Evolutionary conservation across 2,329 filamentous ascomycete genomes (phyloP), one percentile per base, ranked within the genome.

Genomic region (Aspergillus vadensis): DNA sequence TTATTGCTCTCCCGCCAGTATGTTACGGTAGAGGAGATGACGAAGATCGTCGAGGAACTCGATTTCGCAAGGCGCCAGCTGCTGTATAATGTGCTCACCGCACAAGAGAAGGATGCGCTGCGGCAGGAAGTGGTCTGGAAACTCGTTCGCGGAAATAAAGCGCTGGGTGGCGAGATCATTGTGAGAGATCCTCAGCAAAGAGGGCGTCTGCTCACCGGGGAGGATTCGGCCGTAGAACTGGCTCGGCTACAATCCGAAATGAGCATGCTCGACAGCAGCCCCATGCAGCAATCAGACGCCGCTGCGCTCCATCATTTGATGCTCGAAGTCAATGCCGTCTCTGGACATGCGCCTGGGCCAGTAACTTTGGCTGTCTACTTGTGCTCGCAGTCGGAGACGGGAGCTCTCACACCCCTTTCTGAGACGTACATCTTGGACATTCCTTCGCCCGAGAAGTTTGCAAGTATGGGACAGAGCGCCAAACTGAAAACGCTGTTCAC

Each of bases 91-190:
- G 92, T 99, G 9, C 85, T 99, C 59, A 99, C 96, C 0, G 85
- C 86, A 23, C 88, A 91, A 74, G 95, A 99, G 78, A 88, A 96
- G 70, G 82, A 86, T n/a, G 81, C 80, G 39, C 80, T 98, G 62
- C 88, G 95, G 61, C 91, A 97, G 74, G 89, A 90, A 74, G 96
- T 92, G 0, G 92, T 99, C 0, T 99, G 96, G 95, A 92, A 97
- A 70, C 81, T 99, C 53, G 94, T 98, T 2, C 87, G 85, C 47
- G 94, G 94, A 48, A 99, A 99, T 79, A 98, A 97, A 78, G 85
- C 98, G 70, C 89, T 97, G 57, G 92, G 88, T 63, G 92, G 92
- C 54, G 93, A 98, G 73, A 90, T 99, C 51, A 97, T 99, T 73
- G 95, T 99, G 61, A 88, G 95, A 30, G 95, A 96, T 76, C 92